Evolutionary conservation across 345 rosid species (phyloP).

Genomic region (Eutrema japonicum): DNA sequence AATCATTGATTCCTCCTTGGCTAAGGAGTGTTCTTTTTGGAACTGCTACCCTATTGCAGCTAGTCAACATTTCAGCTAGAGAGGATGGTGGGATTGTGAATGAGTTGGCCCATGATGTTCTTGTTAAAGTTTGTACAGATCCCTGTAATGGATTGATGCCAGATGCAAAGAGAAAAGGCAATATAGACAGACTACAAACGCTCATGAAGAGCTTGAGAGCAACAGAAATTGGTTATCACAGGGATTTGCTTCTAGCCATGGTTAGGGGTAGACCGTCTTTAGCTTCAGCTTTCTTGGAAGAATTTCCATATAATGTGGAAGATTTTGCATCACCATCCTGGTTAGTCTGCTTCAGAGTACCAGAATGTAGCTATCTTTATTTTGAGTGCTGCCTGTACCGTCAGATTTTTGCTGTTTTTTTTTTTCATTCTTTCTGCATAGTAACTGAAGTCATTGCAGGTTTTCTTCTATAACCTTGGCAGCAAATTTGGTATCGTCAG

Average conservation of each 20-base stretch:
- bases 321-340: slow-evolving; percentile 78
- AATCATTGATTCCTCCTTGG: slow-evolving; percentile 76
- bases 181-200: slow-evolving; percentile 63
- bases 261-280: slow-evolving; percentile 70
- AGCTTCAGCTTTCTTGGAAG: slow-evolving; percentile 74
- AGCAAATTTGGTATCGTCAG: slow-evolving; percentile 69
- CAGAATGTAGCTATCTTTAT: slow-evolving; percentile 21
- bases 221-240: slow-evolving; percentile 66
- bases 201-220: slow-evolving; percentile 90
- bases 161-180: slow-evolving; percentile 71
- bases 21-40: slow-evolving; percentile 95
- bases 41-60: slow-evolving; percentile 70
- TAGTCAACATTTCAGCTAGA: slow-evolving; percentile 68
- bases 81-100: slow-evolving; percentile 57
- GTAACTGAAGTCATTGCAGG: slow-evolving; percentile 72
- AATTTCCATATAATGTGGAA: slow-evolving; percentile 87
- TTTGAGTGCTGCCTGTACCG: slow-evolving; percentile 1
- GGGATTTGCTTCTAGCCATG: slow-evolving; percentile 79
- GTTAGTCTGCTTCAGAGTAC: slow-evolving; percentile 56
- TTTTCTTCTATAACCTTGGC: slow-evolving; percentile 75
- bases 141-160: slow-evolving; percentile 93
- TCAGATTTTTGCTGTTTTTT: slow-evolving; percentile 1
- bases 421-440: slow-evolving; percentile 37
- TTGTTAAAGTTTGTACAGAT: slow-evolving; percentile 74
- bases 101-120: slow-evolving; percentile 72